These are phyloP conservation scores for Gastrodia elata DNA, from an alignment of 106 monocot species.

Conservation along the genomic window DNA sequence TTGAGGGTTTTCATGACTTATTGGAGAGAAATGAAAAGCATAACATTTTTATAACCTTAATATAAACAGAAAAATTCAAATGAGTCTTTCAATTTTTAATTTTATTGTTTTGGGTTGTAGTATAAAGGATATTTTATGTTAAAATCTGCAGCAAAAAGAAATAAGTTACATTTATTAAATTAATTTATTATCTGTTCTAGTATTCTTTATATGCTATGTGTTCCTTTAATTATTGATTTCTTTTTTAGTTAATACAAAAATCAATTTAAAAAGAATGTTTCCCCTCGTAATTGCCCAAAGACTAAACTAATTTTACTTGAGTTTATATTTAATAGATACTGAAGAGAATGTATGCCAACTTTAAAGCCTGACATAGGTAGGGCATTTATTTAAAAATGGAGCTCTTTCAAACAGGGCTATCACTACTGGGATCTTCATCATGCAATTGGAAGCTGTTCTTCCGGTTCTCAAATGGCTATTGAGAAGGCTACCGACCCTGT, in stretches of 20 bases:
- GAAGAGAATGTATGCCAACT: background rate
- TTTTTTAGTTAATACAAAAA: background rate
- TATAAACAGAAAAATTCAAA: background rate
- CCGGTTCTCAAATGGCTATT: constrained; percentile 31
- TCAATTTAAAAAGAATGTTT: background rate
- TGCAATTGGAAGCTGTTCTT: constrained; percentile 38
- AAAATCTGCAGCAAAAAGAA: background rate
- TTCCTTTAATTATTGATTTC: background rate
- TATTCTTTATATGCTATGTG: background rate
- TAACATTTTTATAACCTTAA: background rate
- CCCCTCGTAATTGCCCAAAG: background rate
- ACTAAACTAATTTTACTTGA: background rate
- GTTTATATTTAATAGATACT: background rate
- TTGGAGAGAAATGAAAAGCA: background rate
- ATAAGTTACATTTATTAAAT: background rate
- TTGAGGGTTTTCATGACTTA: background rate
- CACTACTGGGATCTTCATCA: constrained; percentile 56
- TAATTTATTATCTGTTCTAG: background rate
- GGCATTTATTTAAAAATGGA: background rate
- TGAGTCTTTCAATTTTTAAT: background rate
- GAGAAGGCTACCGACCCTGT: constrained; percentile 44
- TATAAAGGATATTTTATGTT: background rate
- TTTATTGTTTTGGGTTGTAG: background rate
- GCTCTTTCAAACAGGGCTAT: constrained; percentile 32
- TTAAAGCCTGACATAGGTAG: background rate